phyloP scores from a whole-genome alignment of 805 yeast species.

The Millerago galiae region DNA sequence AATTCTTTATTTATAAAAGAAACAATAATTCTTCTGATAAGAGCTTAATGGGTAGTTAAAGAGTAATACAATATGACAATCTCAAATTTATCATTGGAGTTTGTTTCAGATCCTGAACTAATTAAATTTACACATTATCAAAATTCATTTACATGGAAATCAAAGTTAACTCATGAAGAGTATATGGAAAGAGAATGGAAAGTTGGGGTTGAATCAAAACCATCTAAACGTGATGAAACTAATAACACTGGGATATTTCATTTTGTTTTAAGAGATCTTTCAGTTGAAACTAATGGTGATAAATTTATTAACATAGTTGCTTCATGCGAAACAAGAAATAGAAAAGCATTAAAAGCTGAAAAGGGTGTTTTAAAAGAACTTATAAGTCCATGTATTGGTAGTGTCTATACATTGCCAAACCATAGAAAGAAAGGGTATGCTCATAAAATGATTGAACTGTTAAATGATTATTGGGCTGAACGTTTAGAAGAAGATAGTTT shows the following conservation, averaged over 20 bases:
- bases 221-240: slow-evolving; percentile 18
- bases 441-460: slow-evolving; percentile 33
- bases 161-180: slow-evolving; percentile 26
- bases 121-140: slow-evolving; percentile 30
- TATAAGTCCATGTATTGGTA: slow-evolving; percentile 43
- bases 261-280: slow-evolving; percentile 27
- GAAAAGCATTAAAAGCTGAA: slow-evolving; percentile 27
- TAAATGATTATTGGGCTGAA: slow-evolving; percentile 30
- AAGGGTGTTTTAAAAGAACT: slow-evolving; percentile 24
- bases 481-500: slow-evolving; percentile 27
- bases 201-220: slow-evolving; percentile 24
- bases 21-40: neutral
- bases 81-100: slow-evolving; percentile 9
- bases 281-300: slow-evolving; percentile 15
- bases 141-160: slow-evolving; percentile 30
- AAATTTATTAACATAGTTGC: slow-evolving; percentile 31
- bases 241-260: slow-evolving; percentile 28
- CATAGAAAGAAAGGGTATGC: slow-evolving; percentile 55
- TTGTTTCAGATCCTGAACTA: slow-evolving; percentile 26
- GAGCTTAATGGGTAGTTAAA: too few species aligned
- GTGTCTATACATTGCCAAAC: slow-evolving; percentile 46
- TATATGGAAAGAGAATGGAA: slow-evolving; percentile 32
- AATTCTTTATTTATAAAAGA: neutral
- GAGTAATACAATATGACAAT: slow-evolving; percentile 3
- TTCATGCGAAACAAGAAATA: slow-evolving; percentile 34